Evolutionary conservation across 2,329 filamentous ascomycete genomes (phyloP), one percentile per base, ranked within the genome.

Genomic region (Alternaria triticimaculans): DNA sequence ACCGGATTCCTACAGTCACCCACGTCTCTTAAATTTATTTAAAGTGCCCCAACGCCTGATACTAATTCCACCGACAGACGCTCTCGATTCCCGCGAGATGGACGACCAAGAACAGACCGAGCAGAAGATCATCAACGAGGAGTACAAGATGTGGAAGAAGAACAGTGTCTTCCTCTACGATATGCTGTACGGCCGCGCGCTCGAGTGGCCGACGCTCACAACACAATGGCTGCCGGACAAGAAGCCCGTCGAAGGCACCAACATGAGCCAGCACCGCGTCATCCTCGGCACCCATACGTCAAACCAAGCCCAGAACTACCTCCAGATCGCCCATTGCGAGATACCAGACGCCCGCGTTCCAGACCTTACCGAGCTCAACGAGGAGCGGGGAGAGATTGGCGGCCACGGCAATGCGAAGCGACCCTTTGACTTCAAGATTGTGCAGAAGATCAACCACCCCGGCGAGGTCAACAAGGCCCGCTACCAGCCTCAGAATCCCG

Each of bases 71-170:
- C 12, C 45, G 67, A 67, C 62, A 84, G 85, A 83, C 72, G 81
- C 82, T 67, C 57, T 75, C 71, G 74, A 77, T 55, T 65, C 68
- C 44, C 72, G 70, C 59, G 79, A 86, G 50, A 86, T 89, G 65
- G 90, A 94, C 62, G 91, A 92, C 57, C 90, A 92, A 63, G 86
- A 90, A 78, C 86, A 92, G 77, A 83, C 88, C 71, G 89, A 92
- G 77, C 91, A 96, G 82, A 94, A 96, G 82, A 86, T 97, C 65
- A 94, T 98, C 82, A 98, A 98, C 73, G 96, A 99, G 85, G 96
- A 99, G 81, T 99, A 99, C 88, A 99, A 99, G 82, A 97, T 95
- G 70, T 99, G 96, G 96, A 99, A 99, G 87, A 99, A 99, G 86
- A 99, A 99, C 82, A 93, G 92, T 69, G 94, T 96, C 4, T 98